A percentile compares a stretch with the other conserved stretches of the same genome.
Evolutionary conservation across 2,329 filamentous ascomycete genomes (phyloP).

Genomic region (Aspergillus ustus): DNA sequence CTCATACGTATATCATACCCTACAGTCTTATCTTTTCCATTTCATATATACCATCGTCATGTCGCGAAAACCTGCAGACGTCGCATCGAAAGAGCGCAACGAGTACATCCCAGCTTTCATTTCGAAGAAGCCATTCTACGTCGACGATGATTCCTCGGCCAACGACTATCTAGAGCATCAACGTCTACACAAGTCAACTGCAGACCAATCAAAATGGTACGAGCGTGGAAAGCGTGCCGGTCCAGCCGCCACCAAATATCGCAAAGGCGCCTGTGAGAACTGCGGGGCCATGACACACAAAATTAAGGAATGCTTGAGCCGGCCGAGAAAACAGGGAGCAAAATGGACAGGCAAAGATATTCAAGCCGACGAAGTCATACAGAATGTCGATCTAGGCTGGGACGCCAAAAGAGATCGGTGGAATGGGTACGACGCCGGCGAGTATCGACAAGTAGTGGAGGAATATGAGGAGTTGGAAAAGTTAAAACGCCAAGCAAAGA

Average conservation of each 20-base stretch:
- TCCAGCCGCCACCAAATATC: conserved; percentile 91
- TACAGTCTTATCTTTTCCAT: neutral
- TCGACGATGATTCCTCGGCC: conserved; percentile 73
- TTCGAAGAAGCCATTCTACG: conserved; percentile 96
- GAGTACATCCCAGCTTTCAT: conserved; percentile 99
- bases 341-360: conserved; percentile 93
- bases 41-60: conserved; percentile 15
- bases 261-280: conserved; percentile 98
- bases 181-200: conserved; percentile 73
- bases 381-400: conserved; percentile 88
- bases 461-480: conserved; percentile 87
- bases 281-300: conserved; percentile 98
- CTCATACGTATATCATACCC: neutral
- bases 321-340: conserved; percentile 86
- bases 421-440: conserved; percentile 93
- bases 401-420: conserved; percentile 97
- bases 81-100: conserved; percentile 82
- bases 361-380: conserved; percentile 84
- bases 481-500: conserved; percentile 63
- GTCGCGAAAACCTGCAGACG: conserved; percentile 57
- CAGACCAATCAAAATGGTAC: conserved; percentile 83
- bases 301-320: conserved; percentile 87
- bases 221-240: conserved; percentile 83
- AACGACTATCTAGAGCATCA: conserved; percentile 97
- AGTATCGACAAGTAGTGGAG: conserved; percentile 85